Evolutionary conservation across 371 early-diverging fungal species (phyloP).

Genomic region (Mucor sp.): DNA sequence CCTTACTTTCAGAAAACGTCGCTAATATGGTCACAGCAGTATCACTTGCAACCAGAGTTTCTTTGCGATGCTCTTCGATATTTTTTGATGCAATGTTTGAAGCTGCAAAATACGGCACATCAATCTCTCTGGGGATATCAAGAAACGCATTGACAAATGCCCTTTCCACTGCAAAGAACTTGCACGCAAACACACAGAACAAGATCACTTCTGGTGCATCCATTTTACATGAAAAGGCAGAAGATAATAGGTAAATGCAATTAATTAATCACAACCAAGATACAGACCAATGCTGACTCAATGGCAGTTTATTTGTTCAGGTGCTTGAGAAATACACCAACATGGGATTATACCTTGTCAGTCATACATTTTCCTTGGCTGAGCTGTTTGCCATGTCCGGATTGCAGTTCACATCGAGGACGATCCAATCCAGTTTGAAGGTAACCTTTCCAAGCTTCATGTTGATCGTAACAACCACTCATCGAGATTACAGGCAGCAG

Average conservation of each 20-base stretch:
- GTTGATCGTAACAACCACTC: neutral
- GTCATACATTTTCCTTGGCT: conserved; percentile 70
- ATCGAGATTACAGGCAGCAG: conserved; percentile 58
- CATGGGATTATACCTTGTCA: conserved; percentile 62
- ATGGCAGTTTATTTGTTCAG: conserved; percentile 44
- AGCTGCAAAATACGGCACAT: conserved; percentile 57
- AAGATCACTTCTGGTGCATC: neutral
- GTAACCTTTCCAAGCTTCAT: conserved; percentile 24
- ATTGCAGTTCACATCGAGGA: conserved; percentile 72
- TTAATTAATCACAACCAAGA: neutral
- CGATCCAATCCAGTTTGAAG: conserved; percentile 66
- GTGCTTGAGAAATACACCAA: conserved; percentile 66
- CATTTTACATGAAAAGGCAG: neutral
- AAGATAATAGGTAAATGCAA: conserved; percentile 1
- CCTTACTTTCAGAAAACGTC: conserved; percentile 31
- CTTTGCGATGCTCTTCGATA: conserved; percentile 30
- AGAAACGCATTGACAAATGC: conserved; percentile 54
- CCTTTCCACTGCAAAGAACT: conserved; percentile 50
- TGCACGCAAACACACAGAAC: conserved; percentile 25
- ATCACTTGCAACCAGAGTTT: conserved; percentile 36
- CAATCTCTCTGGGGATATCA: conserved; percentile 53
- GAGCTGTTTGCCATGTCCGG: conserved; percentile 76
- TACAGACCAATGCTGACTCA: neutral
- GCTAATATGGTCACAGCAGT: conserved; percentile 32
- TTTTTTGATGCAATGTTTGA: conserved; percentile 50